Evolutionary conservation across 1,284 basidiomycete species (phyloP).

Genomic region (Rhodotorula sp.): DNA sequence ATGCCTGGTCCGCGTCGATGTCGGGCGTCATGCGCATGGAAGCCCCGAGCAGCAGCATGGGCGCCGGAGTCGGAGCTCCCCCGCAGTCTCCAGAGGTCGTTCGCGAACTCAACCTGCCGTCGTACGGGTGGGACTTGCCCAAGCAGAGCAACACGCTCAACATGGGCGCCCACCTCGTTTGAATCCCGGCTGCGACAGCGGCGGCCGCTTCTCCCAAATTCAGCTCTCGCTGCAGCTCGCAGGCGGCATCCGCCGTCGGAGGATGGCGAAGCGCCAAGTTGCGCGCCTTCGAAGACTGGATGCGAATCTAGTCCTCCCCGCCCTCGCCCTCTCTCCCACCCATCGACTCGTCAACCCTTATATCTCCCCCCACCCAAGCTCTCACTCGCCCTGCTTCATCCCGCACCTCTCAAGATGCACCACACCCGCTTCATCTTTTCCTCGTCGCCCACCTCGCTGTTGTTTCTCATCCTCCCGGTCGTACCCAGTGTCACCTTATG

Average conservation of each 20-base stretch:
- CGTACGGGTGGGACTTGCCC: constrained; percentile 16
- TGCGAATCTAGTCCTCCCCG: not conserved
- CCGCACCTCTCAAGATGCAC: too few species aligned
- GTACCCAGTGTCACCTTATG: too few species aligned
- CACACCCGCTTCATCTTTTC: too few species aligned
- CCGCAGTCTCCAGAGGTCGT: not conserved
- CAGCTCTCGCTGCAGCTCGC: too few species aligned
- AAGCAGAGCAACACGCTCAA: constrained; percentile 16
- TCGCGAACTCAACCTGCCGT: constrained; percentile 12
- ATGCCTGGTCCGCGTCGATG: constrained; percentile 4
- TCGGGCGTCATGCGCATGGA: constrained; percentile 4
- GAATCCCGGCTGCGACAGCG: constrained; percentile 1
- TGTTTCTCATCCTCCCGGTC: too few species aligned
- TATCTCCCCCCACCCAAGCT: not conserved
- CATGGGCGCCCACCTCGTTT: constrained; percentile 18
- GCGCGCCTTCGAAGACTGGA: not conserved
- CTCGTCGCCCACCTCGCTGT: too few species aligned
- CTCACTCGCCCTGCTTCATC: not conserved
- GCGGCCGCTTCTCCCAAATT: too few species aligned
- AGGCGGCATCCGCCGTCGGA: too few species aligned
- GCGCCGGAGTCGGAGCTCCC: not conserved
- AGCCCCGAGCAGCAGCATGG: not conserved
- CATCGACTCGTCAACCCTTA: not conserved
- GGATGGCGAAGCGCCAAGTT: not conserved
- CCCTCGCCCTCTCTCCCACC: not conserved